phyloP scores from a whole-genome alignment of 2,329 filamentous ascomycete species.

The Hirsutella rhossiliensis region DNA sequence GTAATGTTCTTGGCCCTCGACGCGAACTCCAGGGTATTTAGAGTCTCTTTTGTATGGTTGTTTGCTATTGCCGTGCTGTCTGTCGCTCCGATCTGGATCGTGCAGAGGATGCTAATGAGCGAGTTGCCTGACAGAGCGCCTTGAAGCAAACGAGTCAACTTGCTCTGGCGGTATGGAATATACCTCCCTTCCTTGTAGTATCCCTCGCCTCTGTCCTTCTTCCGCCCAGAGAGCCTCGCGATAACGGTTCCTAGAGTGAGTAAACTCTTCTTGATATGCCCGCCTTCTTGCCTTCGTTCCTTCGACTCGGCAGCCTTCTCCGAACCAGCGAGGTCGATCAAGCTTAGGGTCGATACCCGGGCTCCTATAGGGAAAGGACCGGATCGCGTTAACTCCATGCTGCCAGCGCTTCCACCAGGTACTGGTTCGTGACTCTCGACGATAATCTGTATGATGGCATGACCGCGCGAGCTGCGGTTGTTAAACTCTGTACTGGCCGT shows the following conservation, averaged over 20 bases:
- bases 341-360: slow-evolving; percentile 82
- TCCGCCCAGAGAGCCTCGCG: slow-evolving; percentile 73
- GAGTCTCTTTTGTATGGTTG: slow-evolving; percentile 72
- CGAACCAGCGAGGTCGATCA: slow-evolving; percentile 94
- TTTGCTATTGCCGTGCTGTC: slow-evolving; percentile 59
- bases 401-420: slow-evolving; percentile 35
- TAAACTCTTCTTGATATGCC: slow-evolving; percentile 97
- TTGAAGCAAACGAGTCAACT: slow-evolving; percentile 85
- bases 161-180: slow-evolving; percentile 93
- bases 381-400: slow-evolving; percentile 45
- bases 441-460: slow-evolving; percentile 96
- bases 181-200: slow-evolving; percentile 80
- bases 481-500: slow-evolving; percentile 97
- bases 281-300: slow-evolving; percentile 84
- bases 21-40: slow-evolving; percentile 95
- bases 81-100: slow-evolving; percentile 75
- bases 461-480: slow-evolving; percentile 88
- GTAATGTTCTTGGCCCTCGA: slow-evolving; percentile 96
- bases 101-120: slow-evolving; percentile 93
- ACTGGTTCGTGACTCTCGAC: slow-evolving; percentile 89
- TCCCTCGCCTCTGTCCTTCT: slow-evolving; percentile 64
- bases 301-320: slow-evolving; percentile 94
- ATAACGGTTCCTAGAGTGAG: slow-evolving; percentile 94
- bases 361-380: slow-evolving; percentile 75
- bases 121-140: slow-evolving; percentile 87